phyloP scores from a whole-genome alignment of 306 rosid genomes.

The Prunus padus region DNA sequence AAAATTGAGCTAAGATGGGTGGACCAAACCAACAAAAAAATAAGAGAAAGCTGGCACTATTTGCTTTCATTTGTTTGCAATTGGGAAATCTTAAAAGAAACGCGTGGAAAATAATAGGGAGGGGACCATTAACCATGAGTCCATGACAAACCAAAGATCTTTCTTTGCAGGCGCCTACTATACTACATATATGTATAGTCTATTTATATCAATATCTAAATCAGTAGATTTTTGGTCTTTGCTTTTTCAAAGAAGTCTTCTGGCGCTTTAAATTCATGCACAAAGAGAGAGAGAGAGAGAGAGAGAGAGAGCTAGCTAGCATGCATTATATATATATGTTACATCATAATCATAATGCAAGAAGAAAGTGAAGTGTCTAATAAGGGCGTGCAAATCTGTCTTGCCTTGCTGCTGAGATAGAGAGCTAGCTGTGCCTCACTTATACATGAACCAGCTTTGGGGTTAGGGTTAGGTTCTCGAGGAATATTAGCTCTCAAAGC shows the following conservation, averaged over 20 bases:
- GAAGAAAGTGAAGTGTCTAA: background rate
- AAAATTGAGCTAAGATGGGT: no score
- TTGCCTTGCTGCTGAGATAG: background rate
- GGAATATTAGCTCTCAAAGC: constrained; percentile 10
- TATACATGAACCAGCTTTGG: background rate
- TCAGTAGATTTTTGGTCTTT: background rate
- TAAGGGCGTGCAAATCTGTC: background rate
- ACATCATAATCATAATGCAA: background rate
- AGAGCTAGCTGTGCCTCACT: background rate
- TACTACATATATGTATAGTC: no score
- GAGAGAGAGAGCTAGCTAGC: no score
- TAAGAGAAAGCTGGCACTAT: constrained; percentile 4
- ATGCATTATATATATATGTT: no score
- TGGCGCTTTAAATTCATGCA: background rate
- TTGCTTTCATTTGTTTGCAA: background rate
- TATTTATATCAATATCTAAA: background rate
- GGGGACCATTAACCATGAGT: background rate
- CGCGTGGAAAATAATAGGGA: background rate
- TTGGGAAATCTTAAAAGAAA: background rate
- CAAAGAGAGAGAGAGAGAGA: background rate
- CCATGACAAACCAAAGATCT: background rate
- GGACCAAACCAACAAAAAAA: background rate
- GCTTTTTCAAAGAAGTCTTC: background rate
- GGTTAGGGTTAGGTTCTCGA: constrained; percentile 5
- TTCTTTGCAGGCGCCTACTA: background rate